phyloP scores from a whole-genome alignment of 768 basidiomycete genomes.

The Crucibulum laeve region DNA sequence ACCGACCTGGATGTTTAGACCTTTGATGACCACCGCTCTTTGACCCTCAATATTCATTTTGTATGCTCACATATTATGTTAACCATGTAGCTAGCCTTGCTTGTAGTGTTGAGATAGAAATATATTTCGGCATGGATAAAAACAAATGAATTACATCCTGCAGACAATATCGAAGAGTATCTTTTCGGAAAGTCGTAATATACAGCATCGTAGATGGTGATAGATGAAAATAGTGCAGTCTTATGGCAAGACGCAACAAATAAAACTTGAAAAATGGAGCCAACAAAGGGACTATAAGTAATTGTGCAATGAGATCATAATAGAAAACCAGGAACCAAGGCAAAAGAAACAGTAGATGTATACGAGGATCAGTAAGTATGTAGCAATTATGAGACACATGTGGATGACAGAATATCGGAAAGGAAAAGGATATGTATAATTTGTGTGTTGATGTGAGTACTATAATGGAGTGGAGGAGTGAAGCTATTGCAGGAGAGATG shows the following conservation, averaged over 20 bases:
- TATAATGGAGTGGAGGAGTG: too few species aligned
- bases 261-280: too few species aligned
- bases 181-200: slow-evolving; percentile 8
- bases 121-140: neutral
- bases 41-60: neutral
- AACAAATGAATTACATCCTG: slow-evolving; percentile 8
- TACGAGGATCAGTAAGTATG: neutral
- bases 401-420: neutral
- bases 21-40: slow-evolving; percentile 2
- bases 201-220: slow-evolving; percentile 5
- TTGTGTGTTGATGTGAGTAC: too few species aligned
- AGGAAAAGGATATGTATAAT: too few species aligned
- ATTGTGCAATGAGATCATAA: neutral
- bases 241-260: too few species aligned
- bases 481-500: slow-evolving; percentile 7
- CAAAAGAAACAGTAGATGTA: neutral
- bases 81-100: neutral
- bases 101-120: neutral
- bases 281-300: too few species aligned
- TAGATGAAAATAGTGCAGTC: slow-evolving; percentile 1
- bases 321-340: neutral
- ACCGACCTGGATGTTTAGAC: slow-evolving; percentile 5
- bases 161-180: neutral
- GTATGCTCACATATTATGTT: neutral
- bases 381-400: neutral